Percentiles rank a stretch among this genome's conserved stretches.
Conservation (phyloP, 768 basidiomycete species). For the Steccherinum ochraceum region DNA sequence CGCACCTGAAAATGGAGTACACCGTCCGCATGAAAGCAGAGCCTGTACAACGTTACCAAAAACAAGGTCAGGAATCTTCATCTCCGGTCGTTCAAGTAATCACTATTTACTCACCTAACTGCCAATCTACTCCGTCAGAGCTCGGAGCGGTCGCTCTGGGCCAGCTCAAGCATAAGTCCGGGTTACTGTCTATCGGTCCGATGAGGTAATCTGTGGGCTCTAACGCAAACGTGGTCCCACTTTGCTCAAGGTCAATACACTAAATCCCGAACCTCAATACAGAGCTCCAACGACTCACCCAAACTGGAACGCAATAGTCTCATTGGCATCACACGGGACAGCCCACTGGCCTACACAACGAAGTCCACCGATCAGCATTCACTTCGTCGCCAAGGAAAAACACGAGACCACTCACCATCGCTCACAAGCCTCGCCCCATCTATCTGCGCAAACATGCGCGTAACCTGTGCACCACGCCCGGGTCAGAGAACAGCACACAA, state of each 20-base stretch:
- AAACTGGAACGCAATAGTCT: conserved; percentile 60
- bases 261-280: not conserved
- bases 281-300: conserved; percentile 45
- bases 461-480: too few species aligned
- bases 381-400: too few species aligned
- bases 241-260: not conserved
- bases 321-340: conserved; percentile 59
- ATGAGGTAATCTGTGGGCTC: conserved; percentile 76
- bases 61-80: conserved; percentile 1
- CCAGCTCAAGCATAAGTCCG: conserved; percentile 69
- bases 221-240: conserved; percentile 40
- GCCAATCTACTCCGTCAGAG: conserved; percentile 78
- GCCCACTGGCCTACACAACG: conserved; percentile 69
- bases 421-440: conserved; percentile 65
- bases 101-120: conserved; percentile 63
- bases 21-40: conserved; percentile 67
- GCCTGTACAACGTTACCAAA: conserved; percentile 31
- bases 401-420: conserved; percentile 31
- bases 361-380: too few species aligned
- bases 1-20: conserved; percentile 72
- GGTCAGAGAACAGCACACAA: too few species aligned
- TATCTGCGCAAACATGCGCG: conserved; percentile 55
- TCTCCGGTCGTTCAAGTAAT: too few species aligned
- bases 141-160: conserved; percentile 60
- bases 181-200: conserved; percentile 58